Conservation (phyloP, 2,329 filamentous ascomycete species). For the Pseudodiploospora longispora region DNA sequence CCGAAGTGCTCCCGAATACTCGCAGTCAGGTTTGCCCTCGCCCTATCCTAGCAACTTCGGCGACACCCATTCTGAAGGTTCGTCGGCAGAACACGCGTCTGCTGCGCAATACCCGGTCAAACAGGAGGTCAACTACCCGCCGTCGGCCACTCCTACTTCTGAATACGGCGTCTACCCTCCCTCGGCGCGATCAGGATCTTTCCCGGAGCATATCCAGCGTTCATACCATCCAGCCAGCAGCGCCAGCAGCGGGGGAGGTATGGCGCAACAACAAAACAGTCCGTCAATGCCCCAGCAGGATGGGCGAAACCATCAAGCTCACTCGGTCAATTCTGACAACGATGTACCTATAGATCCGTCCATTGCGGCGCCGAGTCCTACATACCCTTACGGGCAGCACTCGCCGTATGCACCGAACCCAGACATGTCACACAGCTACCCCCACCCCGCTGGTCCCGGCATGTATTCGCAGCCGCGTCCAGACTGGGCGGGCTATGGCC, state of each 20-base stretch:
- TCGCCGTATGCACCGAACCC: slow-evolving; percentile 79
- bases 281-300: slow-evolving; percentile 85
- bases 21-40: slow-evolving; percentile 82
- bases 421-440: slow-evolving; percentile 77
- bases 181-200: slow-evolving; percentile 72
- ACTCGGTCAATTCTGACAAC: slow-evolving; percentile 85
- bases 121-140: slow-evolving; percentile 72
- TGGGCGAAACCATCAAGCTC: slow-evolving; percentile 69
- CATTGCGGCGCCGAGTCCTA: slow-evolving; percentile 87
- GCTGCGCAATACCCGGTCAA: slow-evolving; percentile 81
- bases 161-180: slow-evolving; percentile 76
- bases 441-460: slow-evolving; percentile 46
- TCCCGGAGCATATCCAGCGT: slow-evolving; percentile 81
- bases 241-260: slow-evolving; percentile 65
- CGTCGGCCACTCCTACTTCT: slow-evolving; percentile 76
- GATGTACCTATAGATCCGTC: slow-evolving; percentile 99
- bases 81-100: slow-evolving; percentile 84
- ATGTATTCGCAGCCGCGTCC: slow-evolving; percentile 65
- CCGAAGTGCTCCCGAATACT: slow-evolving; percentile 63
- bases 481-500: slow-evolving; percentile 64
- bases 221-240: slow-evolving; percentile 72
- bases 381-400: slow-evolving; percentile 76
- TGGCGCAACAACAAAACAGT: slow-evolving; percentile 97
- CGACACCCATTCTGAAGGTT: slow-evolving; percentile 75
- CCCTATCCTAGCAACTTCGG: slow-evolving; percentile 58